Evolutionary conservation across 495 filamentous ascomycete species (phyloP), one percentile per base, ranked within the genome.

Genomic region (Tetracladium setigerum): DNA sequence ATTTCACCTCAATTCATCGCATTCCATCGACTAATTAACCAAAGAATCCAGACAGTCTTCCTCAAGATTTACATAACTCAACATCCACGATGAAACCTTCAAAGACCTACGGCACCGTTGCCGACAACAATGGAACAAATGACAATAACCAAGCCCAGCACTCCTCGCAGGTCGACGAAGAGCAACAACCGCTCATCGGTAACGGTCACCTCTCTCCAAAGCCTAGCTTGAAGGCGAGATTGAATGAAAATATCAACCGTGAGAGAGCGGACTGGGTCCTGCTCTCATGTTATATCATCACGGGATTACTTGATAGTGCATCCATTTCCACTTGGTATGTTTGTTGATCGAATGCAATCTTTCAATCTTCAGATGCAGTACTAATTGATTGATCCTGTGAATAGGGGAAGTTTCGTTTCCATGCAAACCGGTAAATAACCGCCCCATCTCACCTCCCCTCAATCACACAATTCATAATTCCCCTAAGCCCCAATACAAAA

Each of bases 251-350:
- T 38, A 62, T 87, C 41, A 65, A 66, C 40, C 69, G 76, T 0
- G 63, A 71, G 22, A 70, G 75, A 61, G 77, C 76, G 17, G 82
- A 87, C 53, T 27, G 82, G 0, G 51, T 85, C 11, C 68, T 89
- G 7, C 68, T 87, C 2, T 62, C 73, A 41, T 83, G 81, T 62
- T 87, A 86, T 53, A 63, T 83, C 46, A 82, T 85, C 61, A 89
- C 83, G 8, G 84, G 84, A 2, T 64, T 89, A 1, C 71, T 89
- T 6, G 84, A 89, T 59, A 83, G 79, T 67, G 74, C 82, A 1
- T 76, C 82, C 8, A 78, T 85, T 40, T 80, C 77, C 19, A 81
- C 81, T 18, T 87, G 84, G 84, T 83, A 83, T 11, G 78, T 87
- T 89, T 55, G 7, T 27, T 7, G 7, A 27, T 27, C 7, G 22